Evolutionary conservation across 2,329 filamentous ascomycete species (phyloP).

Genomic region (Aspergillus sclerotialis): DNA sequence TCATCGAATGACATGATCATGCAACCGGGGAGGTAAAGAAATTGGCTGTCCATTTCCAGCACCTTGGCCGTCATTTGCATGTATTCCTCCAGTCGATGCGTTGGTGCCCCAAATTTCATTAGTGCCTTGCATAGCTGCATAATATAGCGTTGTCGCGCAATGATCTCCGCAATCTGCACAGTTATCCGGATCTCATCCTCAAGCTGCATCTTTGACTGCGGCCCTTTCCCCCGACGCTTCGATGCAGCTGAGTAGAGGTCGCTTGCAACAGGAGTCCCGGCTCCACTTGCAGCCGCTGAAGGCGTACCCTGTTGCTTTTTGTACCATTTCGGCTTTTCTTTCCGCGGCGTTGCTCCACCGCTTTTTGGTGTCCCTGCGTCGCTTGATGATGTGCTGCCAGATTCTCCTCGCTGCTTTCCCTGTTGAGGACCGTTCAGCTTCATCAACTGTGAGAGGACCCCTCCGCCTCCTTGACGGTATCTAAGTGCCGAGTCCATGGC

Average conservation of each 20-base stretch:
- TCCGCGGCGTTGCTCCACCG: slow-evolving; percentile 4
- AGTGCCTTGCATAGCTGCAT: slow-evolving; percentile 76
- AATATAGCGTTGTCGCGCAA: slow-evolving; percentile 75
- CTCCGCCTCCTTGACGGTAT: slow-evolving; percentile 22
- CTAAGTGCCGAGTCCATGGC: slow-evolving; percentile 10
- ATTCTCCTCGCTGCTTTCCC: slow-evolving; percentile 21
- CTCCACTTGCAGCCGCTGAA: slow-evolving; percentile 16
- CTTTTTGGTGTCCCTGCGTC: slow-evolving; percentile 3
- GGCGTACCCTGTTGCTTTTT: slow-evolving; percentile 21
- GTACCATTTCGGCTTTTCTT: slow-evolving; percentile 24
- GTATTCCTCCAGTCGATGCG: slow-evolving; percentile 83
- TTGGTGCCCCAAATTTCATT: slow-evolving; percentile 86
- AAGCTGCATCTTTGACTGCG: slow-evolving; percentile 13
- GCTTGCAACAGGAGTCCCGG: slow-evolving; percentile 21
- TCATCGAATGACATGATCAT: slow-evolving; percentile 88
- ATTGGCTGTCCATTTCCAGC: slow-evolving; percentile 81
- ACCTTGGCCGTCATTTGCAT: slow-evolving; percentile 86
- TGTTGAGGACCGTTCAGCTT: slow-evolving; percentile 18
- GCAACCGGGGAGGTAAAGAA: slow-evolving; percentile 81
- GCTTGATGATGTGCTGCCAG: slow-evolving; percentile 22
- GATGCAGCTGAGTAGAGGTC: slow-evolving; percentile 21
- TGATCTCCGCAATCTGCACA: slow-evolving; percentile 58
- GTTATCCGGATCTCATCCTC: slow-evolving; percentile 52
- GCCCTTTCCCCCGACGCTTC: slow-evolving; percentile 16
- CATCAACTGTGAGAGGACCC: slow-evolving; percentile 25